Evolutionary conservation across 75 land plant genomes (phyloP).

Genomic region (Picea sitchensis): DNA sequence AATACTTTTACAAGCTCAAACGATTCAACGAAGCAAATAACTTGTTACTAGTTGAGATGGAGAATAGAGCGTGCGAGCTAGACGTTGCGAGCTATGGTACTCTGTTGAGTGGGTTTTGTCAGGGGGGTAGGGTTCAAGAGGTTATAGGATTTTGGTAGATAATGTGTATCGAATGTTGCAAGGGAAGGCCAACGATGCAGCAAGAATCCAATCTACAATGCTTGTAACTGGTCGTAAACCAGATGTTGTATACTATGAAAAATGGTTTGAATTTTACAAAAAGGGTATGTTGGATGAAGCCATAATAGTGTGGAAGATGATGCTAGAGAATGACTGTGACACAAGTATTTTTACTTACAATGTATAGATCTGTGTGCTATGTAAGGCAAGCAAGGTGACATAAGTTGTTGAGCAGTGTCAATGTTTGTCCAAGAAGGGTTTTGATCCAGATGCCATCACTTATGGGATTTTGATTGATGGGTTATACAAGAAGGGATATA

Average conservation of each 20-base stretch:
- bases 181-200: slow-evolving; percentile 49
- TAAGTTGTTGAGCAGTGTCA: slow-evolving; percentile 47
- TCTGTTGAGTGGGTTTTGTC: slow-evolving; percentile 58
- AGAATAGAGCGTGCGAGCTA: slow-evolving; percentile 36
- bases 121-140: slow-evolving; percentile 42
- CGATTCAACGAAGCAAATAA: slow-evolving; percentile 23
- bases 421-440: slow-evolving; percentile 16
- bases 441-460: slow-evolving; percentile 35
- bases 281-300: slow-evolving; percentile 34
- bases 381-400: slow-evolving; percentile 37
- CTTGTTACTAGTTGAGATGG: slow-evolving; percentile 17
- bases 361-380: slow-evolving; percentile 43
- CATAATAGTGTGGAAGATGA: slow-evolving; percentile 32
- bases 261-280: slow-evolving; percentile 34
- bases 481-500: slow-evolving; percentile 47
- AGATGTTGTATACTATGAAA: slow-evolving; percentile 56
- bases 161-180: slow-evolving; percentile 44
- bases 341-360: slow-evolving; percentile 51
- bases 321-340: slow-evolving; percentile 24
- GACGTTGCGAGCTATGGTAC: slow-evolving; percentile 45
- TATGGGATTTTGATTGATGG: slow-evolving; percentile 65
- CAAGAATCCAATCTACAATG: slow-evolving; percentile 31
- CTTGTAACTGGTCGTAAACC: slow-evolving; percentile 22
- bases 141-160: slow-evolving; percentile 39
- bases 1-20: slow-evolving; percentile 33